phyloP scores from a whole-genome alignment of 108 stramenopile genomes.

The Skeletonema marinoi region DNA sequence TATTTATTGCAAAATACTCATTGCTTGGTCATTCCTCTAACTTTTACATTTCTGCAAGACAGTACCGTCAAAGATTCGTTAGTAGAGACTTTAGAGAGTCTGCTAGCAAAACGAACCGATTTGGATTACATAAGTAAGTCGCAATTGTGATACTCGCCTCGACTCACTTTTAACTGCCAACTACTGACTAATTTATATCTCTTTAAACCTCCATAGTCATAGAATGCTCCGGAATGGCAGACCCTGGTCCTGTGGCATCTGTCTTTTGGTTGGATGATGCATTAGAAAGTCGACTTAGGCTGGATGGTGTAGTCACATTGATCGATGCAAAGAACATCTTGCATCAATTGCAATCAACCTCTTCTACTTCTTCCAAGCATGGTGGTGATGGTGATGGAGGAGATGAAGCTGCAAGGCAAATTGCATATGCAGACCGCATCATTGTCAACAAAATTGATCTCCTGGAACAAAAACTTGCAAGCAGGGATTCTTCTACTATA shows the following conservation, averaged over 20 bases:
- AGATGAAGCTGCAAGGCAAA: conserved; percentile 88
- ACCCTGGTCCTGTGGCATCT: conserved; percentile 88
- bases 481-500: background rate
- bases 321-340: conserved; percentile 74
- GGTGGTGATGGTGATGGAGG: conserved; percentile 8
- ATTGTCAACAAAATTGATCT: conserved; percentile 88
- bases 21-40: too few relatives aligned
- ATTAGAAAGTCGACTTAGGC: conserved; percentile 65
- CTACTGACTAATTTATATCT: too few relatives aligned
- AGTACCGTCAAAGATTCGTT: conserved; percentile 92
- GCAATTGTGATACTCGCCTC: too few relatives aligned
- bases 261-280: conserved; percentile 91
- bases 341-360: conserved; percentile 57
- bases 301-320: conserved; percentile 84
- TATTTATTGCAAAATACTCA: too few relatives aligned
- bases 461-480: conserved; percentile 15
- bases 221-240: conserved; percentile 88
- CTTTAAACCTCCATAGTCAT: conserved; percentile 37
- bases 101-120: conserved; percentile 63
- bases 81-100: conserved; percentile 64
- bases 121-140: conserved; percentile 71
- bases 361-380: conserved; percentile 5
- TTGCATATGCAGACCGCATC: conserved; percentile 89
- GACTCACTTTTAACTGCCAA: too few relatives aligned
- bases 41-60: background rate